These are phyloP conservation scores for Solanum paucissectum DNA, from an alignment of 257 asterid genomes.

Conservation along the genomic window DNA sequence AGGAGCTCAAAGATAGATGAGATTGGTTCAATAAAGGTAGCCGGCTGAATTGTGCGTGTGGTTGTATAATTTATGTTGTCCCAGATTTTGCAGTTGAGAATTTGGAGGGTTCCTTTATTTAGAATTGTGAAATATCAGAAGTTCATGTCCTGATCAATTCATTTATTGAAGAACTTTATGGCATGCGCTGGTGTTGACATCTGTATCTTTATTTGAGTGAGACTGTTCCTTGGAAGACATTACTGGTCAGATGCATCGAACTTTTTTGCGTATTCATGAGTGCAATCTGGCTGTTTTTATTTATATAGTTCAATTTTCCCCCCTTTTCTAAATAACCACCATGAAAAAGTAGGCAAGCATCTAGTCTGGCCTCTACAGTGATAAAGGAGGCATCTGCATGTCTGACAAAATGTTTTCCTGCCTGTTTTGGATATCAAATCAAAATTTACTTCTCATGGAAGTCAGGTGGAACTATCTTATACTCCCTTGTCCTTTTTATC, in stretches of 20 bases:
- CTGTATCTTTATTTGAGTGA: background rate
- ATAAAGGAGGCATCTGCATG: background rate
- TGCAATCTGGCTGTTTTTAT: background rate
- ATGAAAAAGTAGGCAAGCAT: background rate
- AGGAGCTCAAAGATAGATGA: constrained; percentile 92
- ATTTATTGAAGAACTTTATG: background rate
- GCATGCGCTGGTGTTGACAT: background rate
- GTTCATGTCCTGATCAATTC: background rate
- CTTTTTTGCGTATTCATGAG: background rate
- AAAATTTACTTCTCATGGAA: background rate
- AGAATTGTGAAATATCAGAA: background rate
- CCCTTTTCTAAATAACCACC: background rate
- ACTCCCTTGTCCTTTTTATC: background rate
- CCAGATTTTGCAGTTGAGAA: constrained; percentile 56
- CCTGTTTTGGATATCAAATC: background rate
- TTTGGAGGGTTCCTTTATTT: constrained; percentile 38
- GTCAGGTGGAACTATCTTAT: background rate
- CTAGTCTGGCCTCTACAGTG: background rate
- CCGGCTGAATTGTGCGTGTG: constrained; percentile 52
- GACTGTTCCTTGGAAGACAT: background rate
- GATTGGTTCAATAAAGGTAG: constrained; percentile 81
- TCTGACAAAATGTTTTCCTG: background rate
- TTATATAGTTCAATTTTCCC: background rate
- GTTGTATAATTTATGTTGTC: constrained; percentile 26
- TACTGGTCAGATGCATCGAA: background rate